A percentile compares a stretch with the other conserved stretches of the same genome.
Conservation (phyloP, 2,329 filamentous ascomycete species). For the Coniochaeta sp. region DNA sequence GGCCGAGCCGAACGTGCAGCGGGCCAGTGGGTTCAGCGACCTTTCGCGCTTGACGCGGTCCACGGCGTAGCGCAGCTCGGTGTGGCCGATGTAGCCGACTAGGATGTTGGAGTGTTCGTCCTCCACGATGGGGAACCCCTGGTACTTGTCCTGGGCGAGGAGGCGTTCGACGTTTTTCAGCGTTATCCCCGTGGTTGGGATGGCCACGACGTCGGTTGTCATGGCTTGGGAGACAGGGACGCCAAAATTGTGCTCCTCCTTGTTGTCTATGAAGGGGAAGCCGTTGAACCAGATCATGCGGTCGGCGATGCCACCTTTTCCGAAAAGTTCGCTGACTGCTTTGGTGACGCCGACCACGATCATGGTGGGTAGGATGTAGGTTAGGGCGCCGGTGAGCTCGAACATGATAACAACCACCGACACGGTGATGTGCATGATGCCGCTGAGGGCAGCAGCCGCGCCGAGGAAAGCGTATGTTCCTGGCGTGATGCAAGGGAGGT, state of each 20-base stretch:
- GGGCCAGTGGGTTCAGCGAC: conserved; percentile 58
- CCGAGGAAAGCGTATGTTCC: conserved; percentile 96
- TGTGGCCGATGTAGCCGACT: conserved; percentile 86
- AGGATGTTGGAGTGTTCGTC: conserved; percentile 63
- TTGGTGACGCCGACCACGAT: conserved; percentile 97
- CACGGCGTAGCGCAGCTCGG: conserved; percentile 85
- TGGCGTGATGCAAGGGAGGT: conserved; percentile 92
- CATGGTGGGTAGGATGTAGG: conserved; percentile 97
- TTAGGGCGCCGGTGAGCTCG: conserved; percentile 92
- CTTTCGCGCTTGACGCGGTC: conserved; percentile 68
- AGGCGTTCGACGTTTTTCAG: conserved; percentile 72
- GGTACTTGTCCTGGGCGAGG: conserved; percentile 71
- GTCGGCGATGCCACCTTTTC: conserved; percentile 95
- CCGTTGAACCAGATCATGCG: conserved; percentile 99
- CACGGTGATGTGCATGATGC: conserved; percentile 97
- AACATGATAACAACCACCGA: conserved; percentile 99
- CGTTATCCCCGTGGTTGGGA: conserved; percentile 68
- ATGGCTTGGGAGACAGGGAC: conserved; percentile 89
- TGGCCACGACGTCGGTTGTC: conserved; percentile 66
- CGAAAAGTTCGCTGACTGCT: conserved; percentile 81
- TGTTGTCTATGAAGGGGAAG: conserved; percentile 93
- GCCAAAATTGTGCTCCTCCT: conserved; percentile 94
- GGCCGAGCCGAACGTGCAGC: conserved; percentile 64
- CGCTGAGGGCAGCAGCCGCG: conserved; percentile 82
- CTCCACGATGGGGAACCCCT: conserved; percentile 89